These are phyloP conservation scores for Ammopiptanthus mongolicus DNA, from an alignment of 306 rosid genomes.

Conservation along the genomic window DNA sequence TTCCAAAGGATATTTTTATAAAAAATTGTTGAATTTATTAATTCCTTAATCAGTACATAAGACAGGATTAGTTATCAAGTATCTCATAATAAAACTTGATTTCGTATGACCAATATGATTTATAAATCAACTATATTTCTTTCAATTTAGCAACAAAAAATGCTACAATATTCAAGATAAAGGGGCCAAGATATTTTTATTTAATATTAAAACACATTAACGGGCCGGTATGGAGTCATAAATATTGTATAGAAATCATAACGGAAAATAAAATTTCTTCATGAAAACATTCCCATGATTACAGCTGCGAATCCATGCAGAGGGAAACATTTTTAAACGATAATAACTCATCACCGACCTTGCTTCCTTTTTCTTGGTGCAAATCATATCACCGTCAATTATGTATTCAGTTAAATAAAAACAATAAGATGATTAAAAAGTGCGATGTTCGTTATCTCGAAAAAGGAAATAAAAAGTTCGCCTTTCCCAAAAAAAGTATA, in stretches of 20 bases:
- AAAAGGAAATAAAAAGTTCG: not conserved
- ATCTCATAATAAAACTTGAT: too few relatives aligned
- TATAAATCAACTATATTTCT: not conserved
- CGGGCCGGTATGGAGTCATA: not conserved
- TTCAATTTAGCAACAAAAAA: not conserved
- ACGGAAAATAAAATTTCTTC: not conserved
- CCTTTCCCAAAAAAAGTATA: not conserved
- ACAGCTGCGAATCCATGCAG: not conserved
- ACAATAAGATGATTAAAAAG: not conserved
- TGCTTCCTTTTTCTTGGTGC: not conserved
- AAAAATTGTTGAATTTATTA: too few relatives aligned
- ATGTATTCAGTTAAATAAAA: constrained; percentile 9
- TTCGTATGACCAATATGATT: too few relatives aligned
- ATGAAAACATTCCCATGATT: not conserved
- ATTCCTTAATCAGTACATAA: too few relatives aligned
- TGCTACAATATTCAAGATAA: too few relatives aligned
- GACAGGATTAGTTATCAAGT: too few relatives aligned
- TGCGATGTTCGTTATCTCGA: constrained; percentile 17
- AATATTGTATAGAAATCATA: not conserved
- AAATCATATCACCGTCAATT: constrained; percentile 23
- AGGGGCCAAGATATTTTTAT: not conserved
- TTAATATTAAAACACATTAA: not conserved
- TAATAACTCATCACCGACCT: constrained; percentile 16
- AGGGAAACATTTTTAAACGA: not conserved
- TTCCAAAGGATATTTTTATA: too few relatives aligned